These are phyloP conservation scores for Draba incana DNA, from an alignment of 345 rosid species.

Conservation along the genomic window DNA sequence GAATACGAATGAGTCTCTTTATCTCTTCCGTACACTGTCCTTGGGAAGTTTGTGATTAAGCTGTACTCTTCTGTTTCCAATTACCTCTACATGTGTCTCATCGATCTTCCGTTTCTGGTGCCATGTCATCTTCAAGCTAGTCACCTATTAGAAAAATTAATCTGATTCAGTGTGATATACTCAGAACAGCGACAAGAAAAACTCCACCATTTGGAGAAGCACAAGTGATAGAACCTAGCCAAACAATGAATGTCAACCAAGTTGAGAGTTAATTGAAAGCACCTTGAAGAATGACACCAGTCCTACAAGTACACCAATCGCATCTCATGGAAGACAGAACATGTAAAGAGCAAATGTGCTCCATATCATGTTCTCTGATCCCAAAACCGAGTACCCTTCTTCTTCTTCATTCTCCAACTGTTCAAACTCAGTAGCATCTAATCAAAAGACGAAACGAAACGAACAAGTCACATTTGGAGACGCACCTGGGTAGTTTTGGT, in stretches of 20 bases:
- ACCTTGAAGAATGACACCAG: neutral
- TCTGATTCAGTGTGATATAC: no score
- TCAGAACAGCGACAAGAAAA: no score
- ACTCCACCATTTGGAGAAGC: slow-evolving; percentile 56
- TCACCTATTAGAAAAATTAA: no score
- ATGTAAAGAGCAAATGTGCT: slow-evolving; percentile 73
- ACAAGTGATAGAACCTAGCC: slow-evolving; percentile 65
- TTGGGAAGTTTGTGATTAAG: no score
- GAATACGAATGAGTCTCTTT: no score
- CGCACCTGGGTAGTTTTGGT: slow-evolving; percentile 16
- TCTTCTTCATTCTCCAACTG: slow-evolving; percentile 33
- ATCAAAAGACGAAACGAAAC: neutral
- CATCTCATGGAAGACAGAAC: slow-evolving; percentile 47
- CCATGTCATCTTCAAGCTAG: no score
- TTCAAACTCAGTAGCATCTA: neutral
- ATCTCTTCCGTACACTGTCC: no score
- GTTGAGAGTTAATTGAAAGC: neutral
- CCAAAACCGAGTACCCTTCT: slow-evolving; percentile 60
- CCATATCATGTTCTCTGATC: slow-evolving; percentile 55
- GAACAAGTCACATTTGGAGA: neutral
- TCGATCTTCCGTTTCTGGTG: no score
- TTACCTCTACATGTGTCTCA: no score
- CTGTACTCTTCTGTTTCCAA: no score
- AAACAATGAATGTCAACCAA: neutral
- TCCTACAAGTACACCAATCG: neutral